Base-by-base conservation (phyloP, 2,329 filamentous ascomycete genomes). In the Lasiodiplodia theobromae region DNA sequence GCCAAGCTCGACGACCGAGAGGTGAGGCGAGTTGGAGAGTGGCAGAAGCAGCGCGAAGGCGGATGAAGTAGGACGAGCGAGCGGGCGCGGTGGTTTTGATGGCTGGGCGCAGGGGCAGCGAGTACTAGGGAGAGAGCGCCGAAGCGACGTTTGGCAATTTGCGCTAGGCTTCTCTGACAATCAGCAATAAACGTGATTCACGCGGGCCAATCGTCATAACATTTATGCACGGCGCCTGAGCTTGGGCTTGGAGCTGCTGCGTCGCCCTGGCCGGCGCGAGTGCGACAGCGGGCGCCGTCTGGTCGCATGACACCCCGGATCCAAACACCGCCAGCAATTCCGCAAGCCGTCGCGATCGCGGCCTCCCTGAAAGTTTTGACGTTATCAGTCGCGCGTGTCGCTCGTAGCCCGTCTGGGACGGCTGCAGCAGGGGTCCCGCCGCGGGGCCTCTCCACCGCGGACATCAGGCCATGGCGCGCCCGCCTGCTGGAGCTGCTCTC, bases 131-230 rank as follows among this genome's bases (percentile, higher is more conserved):
- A 44, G 51, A 47, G 52, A 49, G 51, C 34, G 49, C 34, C 52
- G 64, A 66, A 66, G 51, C 51, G 64, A 66, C 44, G 64, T 56
- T 56, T 66, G 56, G 64, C 58, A 63, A 66, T 66, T 56, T 66
- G 64, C 58, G 54, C 58, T 51, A 47, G 58, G 52, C 38, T 66
- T 57, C 64, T 66, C 52, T 66, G 64, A 66, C 58, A 66, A 47
- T 44, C 52, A 56, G 64, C 65, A 67, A 67, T 67, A 54, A 67
- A 67, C 65, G 65, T 67, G 65, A 67, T 64, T 64, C 60, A 52
- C 60, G 44, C 25, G 60, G 60, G 60, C 60, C 60, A 52, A 67
- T 67, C 65, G 65, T 67, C 53, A 67, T 67, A 51, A 67, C 31
- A 66, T 56, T 66, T 56, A 66, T 66, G 63, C 63, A 66, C 51